Percentiles rank a stretch among this genome's conserved stretches.
Evolutionary conservation across 2,329 filamentous ascomycete species (phyloP).

Genomic region (Biscogniauxia mediterranea): DNA sequence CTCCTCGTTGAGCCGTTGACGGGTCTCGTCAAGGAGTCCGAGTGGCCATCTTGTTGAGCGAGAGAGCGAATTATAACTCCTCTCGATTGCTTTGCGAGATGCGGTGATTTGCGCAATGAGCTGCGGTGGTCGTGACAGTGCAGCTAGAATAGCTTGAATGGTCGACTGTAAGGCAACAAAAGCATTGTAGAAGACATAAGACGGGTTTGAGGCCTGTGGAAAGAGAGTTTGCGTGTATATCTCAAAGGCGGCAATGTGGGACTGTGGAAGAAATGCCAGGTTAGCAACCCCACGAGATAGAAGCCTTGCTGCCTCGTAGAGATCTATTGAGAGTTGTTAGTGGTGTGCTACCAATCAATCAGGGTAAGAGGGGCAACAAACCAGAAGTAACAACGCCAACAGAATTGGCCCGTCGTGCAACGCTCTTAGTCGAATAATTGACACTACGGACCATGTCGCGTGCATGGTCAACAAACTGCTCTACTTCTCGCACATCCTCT

Average conservation of each 20-base stretch:
- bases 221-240: slow-evolving; percentile 66
- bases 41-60: slow-evolving; percentile 78
- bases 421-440: slow-evolving; percentile 77
- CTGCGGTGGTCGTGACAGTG: slow-evolving; percentile 74
- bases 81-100: slow-evolving; percentile 73
- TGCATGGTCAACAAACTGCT: slow-evolving; percentile 88
- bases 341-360: neutral
- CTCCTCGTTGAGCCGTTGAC: slow-evolving; percentile 78
- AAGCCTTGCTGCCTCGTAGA: slow-evolving; percentile 63
- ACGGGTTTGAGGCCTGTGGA: slow-evolving; percentile 70
- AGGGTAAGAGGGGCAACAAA: slow-evolving; percentile 36
- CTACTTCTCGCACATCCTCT: slow-evolving; percentile 80
- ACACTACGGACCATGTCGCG: slow-evolving; percentile 85
- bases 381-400: slow-evolving; percentile 63
- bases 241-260: slow-evolving; percentile 69
- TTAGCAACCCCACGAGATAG: slow-evolving; percentile 52
- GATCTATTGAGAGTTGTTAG: slow-evolving; percentile 46
- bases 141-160: slow-evolving; percentile 74
- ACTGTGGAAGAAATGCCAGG: slow-evolving; percentile 64
- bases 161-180: slow-evolving; percentile 81
- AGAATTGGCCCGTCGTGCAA: slow-evolving; percentile 76
- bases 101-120: slow-evolving; percentile 75
- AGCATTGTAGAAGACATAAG: slow-evolving; percentile 69
- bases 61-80: slow-evolving; percentile 71
- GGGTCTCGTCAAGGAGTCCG: slow-evolving; percentile 80